A percentile compares a stretch with the other conserved stretches of the same genome.
These are phyloP conservation scores for Populus hybrid DNA, from an alignment of 441 rosid species.

Conservation along the genomic window DNA sequence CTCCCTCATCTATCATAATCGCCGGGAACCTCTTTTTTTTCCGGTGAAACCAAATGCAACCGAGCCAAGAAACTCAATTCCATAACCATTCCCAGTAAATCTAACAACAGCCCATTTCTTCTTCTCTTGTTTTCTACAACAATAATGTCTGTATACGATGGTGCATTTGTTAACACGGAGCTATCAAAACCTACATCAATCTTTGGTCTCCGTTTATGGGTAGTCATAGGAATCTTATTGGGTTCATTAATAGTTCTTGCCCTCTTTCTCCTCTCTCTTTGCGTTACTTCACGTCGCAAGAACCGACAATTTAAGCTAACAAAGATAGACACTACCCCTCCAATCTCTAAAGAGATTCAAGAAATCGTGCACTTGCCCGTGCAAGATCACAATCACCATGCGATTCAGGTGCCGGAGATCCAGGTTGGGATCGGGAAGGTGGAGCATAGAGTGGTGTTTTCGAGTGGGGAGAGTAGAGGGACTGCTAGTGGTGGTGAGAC, in stretches of 20 bases:
- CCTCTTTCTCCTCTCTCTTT: conserved; percentile 84
- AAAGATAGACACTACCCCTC: conserved; percentile 41
- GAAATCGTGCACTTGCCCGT: conserved; percentile 54
- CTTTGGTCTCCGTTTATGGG: conserved; percentile 91
- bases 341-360: conserved; percentile 80
- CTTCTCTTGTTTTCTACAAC: background rate
- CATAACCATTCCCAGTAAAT: background rate
- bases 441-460: conserved; percentile 79
- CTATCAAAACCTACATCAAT: conserved; percentile 86
- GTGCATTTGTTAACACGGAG: conserved; percentile 67
- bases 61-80: background rate
- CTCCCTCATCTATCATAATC: background rate
- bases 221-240: conserved; percentile 79
- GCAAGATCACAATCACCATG: conserved; percentile 37
- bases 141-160: conserved; percentile 67
- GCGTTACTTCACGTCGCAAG: conserved; percentile 82
- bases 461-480: conserved; percentile 87
- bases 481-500: conserved; percentile 69
- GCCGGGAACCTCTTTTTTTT: conserved; percentile 5
- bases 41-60: conserved; percentile 17
- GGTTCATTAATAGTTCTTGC: conserved; percentile 77
- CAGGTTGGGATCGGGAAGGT: conserved; percentile 80
- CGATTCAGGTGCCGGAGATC: conserved; percentile 52
- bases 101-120: background rate
- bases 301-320: conserved; percentile 24